phyloP scores from a whole-genome alignment of 306 rosid species.

The Cicer judaicum region DNA sequence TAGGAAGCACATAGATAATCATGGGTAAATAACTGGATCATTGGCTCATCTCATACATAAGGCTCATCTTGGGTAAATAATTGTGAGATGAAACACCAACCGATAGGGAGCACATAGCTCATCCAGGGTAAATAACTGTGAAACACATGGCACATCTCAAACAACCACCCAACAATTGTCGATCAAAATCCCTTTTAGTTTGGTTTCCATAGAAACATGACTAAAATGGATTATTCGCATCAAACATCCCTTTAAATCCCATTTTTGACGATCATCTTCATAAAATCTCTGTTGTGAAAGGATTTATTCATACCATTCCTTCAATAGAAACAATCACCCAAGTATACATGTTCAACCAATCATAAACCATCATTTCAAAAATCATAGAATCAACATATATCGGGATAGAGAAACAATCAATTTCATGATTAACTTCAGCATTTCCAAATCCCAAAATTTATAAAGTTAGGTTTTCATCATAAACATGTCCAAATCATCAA shows the following conservation, averaged over 20 bases:
- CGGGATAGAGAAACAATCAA: not conserved
- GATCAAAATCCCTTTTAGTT: not conserved
- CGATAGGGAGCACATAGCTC: not conserved
- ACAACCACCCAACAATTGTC: conserved; percentile 13
- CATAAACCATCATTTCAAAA: not conserved
- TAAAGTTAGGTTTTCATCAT: not conserved
- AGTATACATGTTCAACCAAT: not conserved
- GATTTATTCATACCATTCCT: not conserved
- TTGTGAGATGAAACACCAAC: not conserved
- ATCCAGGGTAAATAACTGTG: not conserved
- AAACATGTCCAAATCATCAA: no score
- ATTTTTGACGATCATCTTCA: not conserved
- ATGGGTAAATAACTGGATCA: not conserved
- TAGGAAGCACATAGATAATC: not conserved
- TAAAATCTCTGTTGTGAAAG: not conserved
- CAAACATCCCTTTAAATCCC: not conserved
- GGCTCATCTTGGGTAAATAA: not conserved
- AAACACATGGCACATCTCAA: not conserved
- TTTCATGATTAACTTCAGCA: not conserved
- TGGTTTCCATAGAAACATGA: not conserved
- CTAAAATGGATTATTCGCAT: not conserved
- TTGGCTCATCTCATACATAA: not conserved
- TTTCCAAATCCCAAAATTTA: not conserved
- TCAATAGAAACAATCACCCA: not conserved
- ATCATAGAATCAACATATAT: not conserved